phyloP scores from a whole-genome alignment of 1,284 basidiomycete genomes.

The Leccinum cinnamomeum region DNA sequence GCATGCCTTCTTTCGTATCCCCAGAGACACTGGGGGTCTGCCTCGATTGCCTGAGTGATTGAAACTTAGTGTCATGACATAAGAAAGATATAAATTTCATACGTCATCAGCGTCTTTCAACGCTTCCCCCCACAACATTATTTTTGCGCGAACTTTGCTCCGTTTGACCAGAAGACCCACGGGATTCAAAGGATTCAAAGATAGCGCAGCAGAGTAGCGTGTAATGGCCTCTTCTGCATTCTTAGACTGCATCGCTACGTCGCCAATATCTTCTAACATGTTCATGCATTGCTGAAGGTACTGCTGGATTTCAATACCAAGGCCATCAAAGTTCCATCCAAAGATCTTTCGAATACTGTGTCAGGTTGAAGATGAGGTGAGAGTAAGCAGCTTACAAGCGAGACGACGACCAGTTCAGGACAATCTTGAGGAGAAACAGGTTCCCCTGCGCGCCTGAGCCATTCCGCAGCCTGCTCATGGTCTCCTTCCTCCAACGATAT shows the following conservation, averaged over 20 bases:
- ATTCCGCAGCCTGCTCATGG: background rate
- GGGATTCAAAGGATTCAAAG: background rate
- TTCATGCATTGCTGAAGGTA: background rate
- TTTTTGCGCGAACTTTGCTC: background rate
- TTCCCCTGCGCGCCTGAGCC: background rate
- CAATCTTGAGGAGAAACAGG: no score
- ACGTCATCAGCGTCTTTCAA: background rate
- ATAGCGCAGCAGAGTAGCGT: background rate
- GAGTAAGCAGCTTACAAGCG: background rate
- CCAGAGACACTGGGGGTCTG: no score
- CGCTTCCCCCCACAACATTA: background rate
- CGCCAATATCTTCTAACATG: background rate
- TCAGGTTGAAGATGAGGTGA: background rate
- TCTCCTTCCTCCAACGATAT: background rate
- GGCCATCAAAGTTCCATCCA: background rate
- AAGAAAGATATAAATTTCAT: background rate
- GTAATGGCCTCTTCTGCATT: background rate
- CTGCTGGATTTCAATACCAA: background rate
- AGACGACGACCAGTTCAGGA: background rate
- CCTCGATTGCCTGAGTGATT: no score
- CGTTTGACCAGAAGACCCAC: background rate
- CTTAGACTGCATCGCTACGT: background rate
- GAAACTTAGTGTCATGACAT: no score
- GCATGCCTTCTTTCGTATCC: no score
- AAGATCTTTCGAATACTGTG: background rate